These are phyloP conservation scores for Panus rudis DNA, from an alignment of 768 basidiomycete genomes.

Conservation along the genomic window DNA sequence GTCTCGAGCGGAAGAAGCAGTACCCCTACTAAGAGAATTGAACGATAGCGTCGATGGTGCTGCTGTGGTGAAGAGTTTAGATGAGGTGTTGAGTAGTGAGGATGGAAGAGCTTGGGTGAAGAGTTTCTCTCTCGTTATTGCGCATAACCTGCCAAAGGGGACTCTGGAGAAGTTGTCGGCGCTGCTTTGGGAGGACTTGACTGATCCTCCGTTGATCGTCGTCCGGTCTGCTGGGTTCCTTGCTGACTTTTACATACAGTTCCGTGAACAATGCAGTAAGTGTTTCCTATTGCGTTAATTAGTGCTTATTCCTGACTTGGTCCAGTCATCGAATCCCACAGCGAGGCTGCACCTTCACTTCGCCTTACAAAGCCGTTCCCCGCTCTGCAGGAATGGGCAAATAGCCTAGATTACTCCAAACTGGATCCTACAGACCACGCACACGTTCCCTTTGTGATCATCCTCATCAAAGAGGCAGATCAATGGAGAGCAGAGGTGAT, in stretches of 20 bases:
- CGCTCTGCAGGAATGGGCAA: constrained; percentile 64
- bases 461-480: constrained; percentile 77
- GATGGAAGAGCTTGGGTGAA: constrained; percentile 15
- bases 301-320: neutral
- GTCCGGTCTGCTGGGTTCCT: constrained; percentile 87
- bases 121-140: constrained; percentile 62
- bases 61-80: constrained; percentile 43
- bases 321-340: constrained; percentile 83
- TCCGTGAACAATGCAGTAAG: constrained; percentile 80
- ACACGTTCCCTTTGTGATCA: constrained; percentile 86
- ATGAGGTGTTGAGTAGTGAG: constrained; percentile 12
- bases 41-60: constrained; percentile 81
- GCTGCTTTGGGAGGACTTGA: constrained; percentile 60
- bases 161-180: constrained; percentile 53
- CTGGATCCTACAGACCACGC: constrained; percentile 88
- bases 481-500: constrained; percentile 72
- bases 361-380: constrained; percentile 90
- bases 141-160: constrained; percentile 64
- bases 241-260: constrained; percentile 83
- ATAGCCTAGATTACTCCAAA: constrained; percentile 59
- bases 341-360: constrained; percentile 61
- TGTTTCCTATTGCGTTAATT: neutral
- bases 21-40: constrained; percentile 70
- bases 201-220: constrained; percentile 61
- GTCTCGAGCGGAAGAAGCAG: constrained; percentile 72